Evolutionary conservation across 163 green algal genomes (phyloP), one percentile per base, ranked within the genome.

Genomic region (Scenedesmus sp.): DNA sequence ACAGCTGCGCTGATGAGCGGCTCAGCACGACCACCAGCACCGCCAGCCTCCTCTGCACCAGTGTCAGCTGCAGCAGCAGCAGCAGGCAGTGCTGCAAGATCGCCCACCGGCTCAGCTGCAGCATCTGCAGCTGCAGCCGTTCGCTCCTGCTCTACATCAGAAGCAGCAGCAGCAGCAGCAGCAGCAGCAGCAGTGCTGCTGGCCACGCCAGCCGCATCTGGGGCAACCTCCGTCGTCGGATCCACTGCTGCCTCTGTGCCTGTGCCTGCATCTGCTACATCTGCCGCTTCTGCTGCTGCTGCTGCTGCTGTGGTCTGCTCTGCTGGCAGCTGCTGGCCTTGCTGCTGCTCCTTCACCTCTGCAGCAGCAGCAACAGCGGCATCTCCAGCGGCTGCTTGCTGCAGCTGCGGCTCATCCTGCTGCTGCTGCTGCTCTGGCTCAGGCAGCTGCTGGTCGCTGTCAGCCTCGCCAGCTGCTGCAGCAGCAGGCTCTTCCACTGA

Each of bases 351-450:
- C 3, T 79, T 10, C 46, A 79, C 3, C 55, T n/a, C 83, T 20
- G 26, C 84, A 57, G 6, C 57, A 52, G 20, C 9, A 52, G 46
- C 10, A 70, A 10, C 86, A 90, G 15, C 54, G 26, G 20, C 66
- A 67, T 7, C 64, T 59, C 52, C 52, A 67, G 7, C 67, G 34
- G 52, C 34, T n/a, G 5, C 64, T 64, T 59, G 73, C 34, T 7
- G 34, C 9, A n/a, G 74, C 55, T 74, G 67, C 54, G 26, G 13
- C 87, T 66, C 82, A 59, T 55, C 57, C 66, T 91, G 86, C 67
- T 82, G 85, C 52, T 70, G 55, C 83, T 92, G 88, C 79, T 88
- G 77, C 34, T 13, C 8, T 88, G 88, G 59, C 52, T 64, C 3
- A 15, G 10, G 59, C 77, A 55, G 20, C 59, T 52, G 55, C 20